These are phyloP conservation scores for Penicillium odoratum DNA, from an alignment of 495 filamentous ascomycete genomes.

Conservation along the genomic window DNA sequence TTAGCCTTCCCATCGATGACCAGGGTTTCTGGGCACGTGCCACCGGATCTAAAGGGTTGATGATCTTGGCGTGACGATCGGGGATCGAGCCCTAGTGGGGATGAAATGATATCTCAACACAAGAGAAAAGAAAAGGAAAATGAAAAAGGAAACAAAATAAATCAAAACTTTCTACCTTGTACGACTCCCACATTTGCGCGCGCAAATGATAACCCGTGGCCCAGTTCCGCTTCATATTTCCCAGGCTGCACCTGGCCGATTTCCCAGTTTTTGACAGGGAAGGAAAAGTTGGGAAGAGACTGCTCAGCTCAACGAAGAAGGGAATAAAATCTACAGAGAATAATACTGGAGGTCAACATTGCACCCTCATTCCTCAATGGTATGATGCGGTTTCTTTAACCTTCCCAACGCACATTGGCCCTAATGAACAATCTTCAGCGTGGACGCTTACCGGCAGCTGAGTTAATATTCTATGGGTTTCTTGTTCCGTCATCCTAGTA, in stretches of 20 bases:
- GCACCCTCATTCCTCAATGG: slow-evolving; percentile 1
- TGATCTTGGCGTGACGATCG: slow-evolving; percentile 6
- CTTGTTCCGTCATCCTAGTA: slow-evolving; percentile 15
- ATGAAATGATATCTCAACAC: slow-evolving; percentile 16
- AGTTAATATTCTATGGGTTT: slow-evolving; percentile 12
- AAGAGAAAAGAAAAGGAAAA: background rate
- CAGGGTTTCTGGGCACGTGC: slow-evolving; percentile 26
- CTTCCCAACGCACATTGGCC: slow-evolving; percentile 16
- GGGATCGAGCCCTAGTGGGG: background rate
- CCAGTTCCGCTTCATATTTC: slow-evolving; percentile 21
- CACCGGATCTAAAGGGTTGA: slow-evolving; percentile 5
- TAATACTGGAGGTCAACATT: slow-evolving; percentile 9
- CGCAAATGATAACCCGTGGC: slow-evolving; percentile 13
- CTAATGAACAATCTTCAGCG: background rate
- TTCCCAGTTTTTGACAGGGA: slow-evolving; percentile 21
- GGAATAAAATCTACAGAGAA: background rate
- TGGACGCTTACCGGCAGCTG: slow-evolving; percentile 9
- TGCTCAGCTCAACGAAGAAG: background rate
- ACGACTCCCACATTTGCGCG: slow-evolving; percentile 8
- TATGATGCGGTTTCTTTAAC: slow-evolving; percentile 1
- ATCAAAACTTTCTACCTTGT: slow-evolving; percentile 5
- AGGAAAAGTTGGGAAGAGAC: background rate
- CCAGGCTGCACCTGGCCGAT: slow-evolving; percentile 25
- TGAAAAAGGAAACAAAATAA: background rate
- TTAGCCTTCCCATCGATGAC: background rate